Evolutionary conservation across 768 basidiomycete genomes (phyloP).

Genomic region (Inosperma sp.): DNA sequence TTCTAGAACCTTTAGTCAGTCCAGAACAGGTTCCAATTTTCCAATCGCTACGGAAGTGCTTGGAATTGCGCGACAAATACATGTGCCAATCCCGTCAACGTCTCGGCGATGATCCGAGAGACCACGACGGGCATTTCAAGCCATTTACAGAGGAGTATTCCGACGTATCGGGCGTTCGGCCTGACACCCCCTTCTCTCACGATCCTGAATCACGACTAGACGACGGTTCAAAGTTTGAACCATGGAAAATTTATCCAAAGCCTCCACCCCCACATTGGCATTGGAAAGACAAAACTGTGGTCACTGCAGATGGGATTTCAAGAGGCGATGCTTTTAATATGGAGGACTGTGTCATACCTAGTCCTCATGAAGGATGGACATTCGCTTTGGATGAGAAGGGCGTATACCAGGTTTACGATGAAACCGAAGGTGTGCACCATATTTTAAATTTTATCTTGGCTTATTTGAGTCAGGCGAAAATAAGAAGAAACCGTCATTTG

Average conservation of each 20-base stretch:
- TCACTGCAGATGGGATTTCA: conserved; percentile 37
- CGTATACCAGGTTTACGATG: conserved; percentile 80
- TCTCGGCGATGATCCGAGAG: conserved; percentile 90
- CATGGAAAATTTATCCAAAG: conserved; percentile 88
- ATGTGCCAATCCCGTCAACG: conserved; percentile 82
- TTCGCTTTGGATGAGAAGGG: conserved; percentile 83
- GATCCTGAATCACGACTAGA: conserved; percentile 2
- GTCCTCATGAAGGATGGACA: conserved; percentile 48
- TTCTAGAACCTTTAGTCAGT: conserved; percentile 31
- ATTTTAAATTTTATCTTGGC: not conserved
- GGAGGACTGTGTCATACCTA: conserved; percentile 71
- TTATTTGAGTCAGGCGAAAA: not conserved
- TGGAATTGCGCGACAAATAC: conserved; percentile 94
- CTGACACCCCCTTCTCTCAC: conserved; percentile 36
- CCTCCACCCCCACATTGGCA: conserved; percentile 98
- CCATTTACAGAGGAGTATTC: conserved; percentile 60
- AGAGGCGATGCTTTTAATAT: conserved; percentile 57
- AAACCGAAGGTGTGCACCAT: conserved; percentile 27
- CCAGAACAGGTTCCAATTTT: conserved; percentile 55
- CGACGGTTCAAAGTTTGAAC: conserved; percentile 26
- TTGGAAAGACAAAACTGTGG: conserved; percentile 54
- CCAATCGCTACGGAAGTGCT: conserved; percentile 74
- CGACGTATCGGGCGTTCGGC: conserved; percentile 63
- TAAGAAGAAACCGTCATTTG: conserved; percentile 56
- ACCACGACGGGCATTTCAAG: conserved; percentile 77